Evolutionary conservation across 345 rosid species (phyloP).

Genomic region (Gossypium herbaceum): DNA sequence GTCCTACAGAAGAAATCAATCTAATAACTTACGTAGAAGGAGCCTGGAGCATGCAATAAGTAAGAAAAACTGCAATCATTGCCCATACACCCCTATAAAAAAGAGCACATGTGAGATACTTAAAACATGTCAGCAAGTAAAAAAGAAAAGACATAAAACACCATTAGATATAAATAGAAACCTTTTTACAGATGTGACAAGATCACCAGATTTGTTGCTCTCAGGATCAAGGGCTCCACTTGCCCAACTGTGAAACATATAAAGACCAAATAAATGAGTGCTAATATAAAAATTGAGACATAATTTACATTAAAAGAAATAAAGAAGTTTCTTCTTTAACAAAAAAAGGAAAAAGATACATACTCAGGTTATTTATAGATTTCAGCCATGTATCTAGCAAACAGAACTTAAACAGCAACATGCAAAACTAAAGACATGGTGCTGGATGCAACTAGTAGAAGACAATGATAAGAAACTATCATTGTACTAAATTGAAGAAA

Average conservation of each 20-base stretch:
- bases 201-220: conserved; percentile 49
- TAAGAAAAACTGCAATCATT: conserved; percentile 96
- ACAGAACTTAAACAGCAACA: background rate
- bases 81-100: conserved; percentile 91
- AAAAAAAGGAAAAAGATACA: background rate
- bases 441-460: background rate
- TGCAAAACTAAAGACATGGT: background rate
- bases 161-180: conserved; percentile 24
- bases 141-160: background rate
- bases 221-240: conserved; percentile 97
- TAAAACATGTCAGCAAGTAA: conserved; percentile 6
- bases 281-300: background rate
- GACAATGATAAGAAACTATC: background rate
- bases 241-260: conserved; percentile 62
- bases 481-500: background rate
- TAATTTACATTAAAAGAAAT: background rate
- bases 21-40: conserved; percentile 78
- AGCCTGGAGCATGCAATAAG: conserved; percentile 94
- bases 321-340: background rate
- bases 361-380: background rate
- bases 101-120: conserved; percentile 22
- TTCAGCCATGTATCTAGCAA: background rate
- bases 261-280: conserved; percentile 3
- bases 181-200: conserved; percentile 93
- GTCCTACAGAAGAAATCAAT: conserved; percentile 1